These are phyloP conservation scores for Penicillium sp. DNA, from an alignment of 2,329 filamentous ascomycete species.

Conservation along the genomic window DNA sequence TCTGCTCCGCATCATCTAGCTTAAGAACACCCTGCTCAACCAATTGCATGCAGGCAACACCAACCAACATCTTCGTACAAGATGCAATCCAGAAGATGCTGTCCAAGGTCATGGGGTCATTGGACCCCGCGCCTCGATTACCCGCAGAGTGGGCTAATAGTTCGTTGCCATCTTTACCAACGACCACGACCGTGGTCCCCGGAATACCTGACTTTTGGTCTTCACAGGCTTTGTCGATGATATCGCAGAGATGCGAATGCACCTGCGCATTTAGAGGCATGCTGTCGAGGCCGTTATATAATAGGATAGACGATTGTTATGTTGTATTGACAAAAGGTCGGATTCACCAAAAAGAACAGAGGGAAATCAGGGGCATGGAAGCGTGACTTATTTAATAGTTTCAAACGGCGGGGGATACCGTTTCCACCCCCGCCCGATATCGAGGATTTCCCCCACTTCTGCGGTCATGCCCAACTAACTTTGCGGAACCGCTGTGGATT, in stretches of 20 bases:
- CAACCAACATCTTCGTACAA: conserved; percentile 50
- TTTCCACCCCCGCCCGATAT: background rate
- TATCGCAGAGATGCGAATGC: background rate
- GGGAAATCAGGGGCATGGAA: background rate
- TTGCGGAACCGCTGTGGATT: conserved; percentile 3
- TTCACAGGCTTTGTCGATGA: conserved; percentile 15
- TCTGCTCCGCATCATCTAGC: conserved; percentile 43
- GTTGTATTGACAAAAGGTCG: no score
- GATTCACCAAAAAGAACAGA: background rate
- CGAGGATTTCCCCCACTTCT: background rate
- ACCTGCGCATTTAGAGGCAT: conserved; percentile 5
- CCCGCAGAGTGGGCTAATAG: conserved; percentile 2
- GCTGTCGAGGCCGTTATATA: background rate
- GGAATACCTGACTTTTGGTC: conserved; percentile 7
- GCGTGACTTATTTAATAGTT: background rate
- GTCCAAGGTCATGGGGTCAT: conserved; percentile 51
- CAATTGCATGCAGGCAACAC: conserved; percentile 50
- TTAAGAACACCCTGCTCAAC: conserved; percentile 45
- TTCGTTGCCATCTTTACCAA: conserved; percentile 6
- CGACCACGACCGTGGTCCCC: background rate
- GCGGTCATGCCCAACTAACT: background rate
- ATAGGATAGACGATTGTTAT: background rate
- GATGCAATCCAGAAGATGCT: conserved; percentile 58
- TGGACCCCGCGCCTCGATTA: conserved; percentile 33
- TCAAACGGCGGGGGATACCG: background rate